A percentile compares a stretch with the other conserved stretches of the same genome.
Conservation (phyloP, 192 early-diverging fungal species). For the Coemansia sp. region DNA sequence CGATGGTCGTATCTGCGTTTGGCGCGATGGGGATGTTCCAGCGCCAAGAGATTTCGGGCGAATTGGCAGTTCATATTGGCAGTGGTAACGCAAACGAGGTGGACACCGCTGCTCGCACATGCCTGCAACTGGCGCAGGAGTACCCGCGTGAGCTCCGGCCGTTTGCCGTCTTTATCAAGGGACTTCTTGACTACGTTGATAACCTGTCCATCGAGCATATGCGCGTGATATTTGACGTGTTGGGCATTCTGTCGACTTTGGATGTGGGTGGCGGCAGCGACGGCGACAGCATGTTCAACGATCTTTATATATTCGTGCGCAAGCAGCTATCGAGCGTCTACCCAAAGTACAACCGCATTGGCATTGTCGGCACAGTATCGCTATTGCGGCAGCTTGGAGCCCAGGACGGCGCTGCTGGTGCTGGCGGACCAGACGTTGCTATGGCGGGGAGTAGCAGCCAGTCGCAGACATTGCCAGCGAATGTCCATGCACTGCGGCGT, state of each 20-base stretch:
- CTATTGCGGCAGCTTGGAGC: slow-evolving; percentile 66
- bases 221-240: slow-evolving; percentile 66
- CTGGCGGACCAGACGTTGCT: not conserved
- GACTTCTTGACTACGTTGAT: slow-evolving; percentile 73
- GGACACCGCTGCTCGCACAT: slow-evolving; percentile 63
- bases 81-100: slow-evolving; percentile 68
- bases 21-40: slow-evolving; percentile 62
- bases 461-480: slow-evolving; percentile 38
- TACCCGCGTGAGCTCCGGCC: slow-evolving; percentile 59
- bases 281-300: slow-evolving; percentile 62
- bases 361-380: slow-evolving; percentile 71
- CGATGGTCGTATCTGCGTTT: slow-evolving; percentile 36
- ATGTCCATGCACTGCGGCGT: slow-evolving; percentile 53
- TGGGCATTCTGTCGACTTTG: slow-evolving; percentile 62
- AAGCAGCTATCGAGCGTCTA: slow-evolving; percentile 76
- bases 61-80: slow-evolving; percentile 77
- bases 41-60: slow-evolving; percentile 79
- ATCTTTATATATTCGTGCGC: slow-evolving; percentile 71
- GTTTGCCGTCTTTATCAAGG: slow-evolving; percentile 71
- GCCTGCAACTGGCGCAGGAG: slow-evolving; percentile 58
- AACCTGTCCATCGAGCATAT: slow-evolving; percentile 66
- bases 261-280: slow-evolving; percentile 16
- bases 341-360: slow-evolving; percentile 69
- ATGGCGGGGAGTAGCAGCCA: slow-evolving; percentile 22
- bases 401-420: slow-evolving; percentile 1